Evolutionary conservation across 306 rosid species (phyloP).

Genomic region (Calophaca sinica): DNA sequence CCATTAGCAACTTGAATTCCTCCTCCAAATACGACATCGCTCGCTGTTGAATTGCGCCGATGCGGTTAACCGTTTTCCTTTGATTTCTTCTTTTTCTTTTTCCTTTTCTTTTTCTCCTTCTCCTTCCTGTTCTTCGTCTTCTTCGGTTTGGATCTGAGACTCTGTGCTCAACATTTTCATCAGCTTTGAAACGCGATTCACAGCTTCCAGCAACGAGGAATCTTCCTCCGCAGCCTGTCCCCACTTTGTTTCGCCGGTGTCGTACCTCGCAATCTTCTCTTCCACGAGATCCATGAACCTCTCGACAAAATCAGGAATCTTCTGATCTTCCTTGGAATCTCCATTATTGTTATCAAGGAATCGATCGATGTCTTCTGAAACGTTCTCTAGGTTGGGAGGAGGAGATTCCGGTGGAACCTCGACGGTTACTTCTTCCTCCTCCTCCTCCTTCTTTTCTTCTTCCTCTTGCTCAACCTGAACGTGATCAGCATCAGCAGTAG

Average conservation of each 20-base stretch:
- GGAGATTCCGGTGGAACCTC: constrained; percentile 40
- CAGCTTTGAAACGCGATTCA: constrained; percentile 56
- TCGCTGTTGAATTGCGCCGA: constrained; percentile 56
- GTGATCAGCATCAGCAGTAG: background rate
- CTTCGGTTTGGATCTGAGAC: background rate
- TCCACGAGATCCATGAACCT: constrained; percentile 62
- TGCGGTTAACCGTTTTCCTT: constrained; percentile 50
- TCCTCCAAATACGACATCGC: constrained; percentile 73
- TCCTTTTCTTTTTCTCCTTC: background rate
- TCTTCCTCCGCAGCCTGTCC: constrained; percentile 45
- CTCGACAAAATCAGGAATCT: constrained; percentile 51
- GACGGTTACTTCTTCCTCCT: background rate
- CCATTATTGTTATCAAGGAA: constrained; percentile 28
- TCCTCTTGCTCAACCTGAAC: background rate
- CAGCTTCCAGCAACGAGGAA: constrained; percentile 52
- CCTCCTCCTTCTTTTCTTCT: background rate
- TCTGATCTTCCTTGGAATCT: background rate
- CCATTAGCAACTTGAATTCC: constrained; percentile 57
- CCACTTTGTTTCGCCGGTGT: constrained; percentile 48
- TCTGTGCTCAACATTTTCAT: constrained; percentile 25
- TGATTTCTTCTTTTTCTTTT: background rate
- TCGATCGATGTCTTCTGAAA: constrained; percentile 54
- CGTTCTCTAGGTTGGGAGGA: constrained; percentile 43
- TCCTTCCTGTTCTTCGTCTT: background rate
- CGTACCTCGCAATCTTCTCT: constrained; percentile 46